phyloP scores from a whole-genome alignment of 495 filamentous ascomycete species.

The Daldinia caldariorum region DNA sequence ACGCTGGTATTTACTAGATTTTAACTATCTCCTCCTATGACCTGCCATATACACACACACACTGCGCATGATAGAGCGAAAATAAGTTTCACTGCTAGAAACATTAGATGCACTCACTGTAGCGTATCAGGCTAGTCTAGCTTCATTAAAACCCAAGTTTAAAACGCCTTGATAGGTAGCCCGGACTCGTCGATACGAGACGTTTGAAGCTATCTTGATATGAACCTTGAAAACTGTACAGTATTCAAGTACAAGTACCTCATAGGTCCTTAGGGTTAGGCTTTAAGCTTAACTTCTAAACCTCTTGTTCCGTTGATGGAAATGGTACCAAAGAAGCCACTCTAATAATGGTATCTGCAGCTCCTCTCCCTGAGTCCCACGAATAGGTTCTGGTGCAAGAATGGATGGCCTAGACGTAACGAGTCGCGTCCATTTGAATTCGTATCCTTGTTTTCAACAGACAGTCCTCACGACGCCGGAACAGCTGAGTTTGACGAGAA shows the following conservation, averaged over 20 bases:
- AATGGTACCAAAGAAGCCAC: background rate
- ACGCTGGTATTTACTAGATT: background rate
- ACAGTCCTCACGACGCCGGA: constrained; percentile 7
- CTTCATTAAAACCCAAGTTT: background rate
- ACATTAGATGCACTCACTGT: background rate
- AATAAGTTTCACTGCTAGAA: background rate
- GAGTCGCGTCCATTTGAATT: background rate
- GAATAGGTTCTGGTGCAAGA: background rate
- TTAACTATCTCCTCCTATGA: background rate
- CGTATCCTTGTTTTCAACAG: background rate
- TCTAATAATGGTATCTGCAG: background rate
- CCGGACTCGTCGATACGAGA: background rate
- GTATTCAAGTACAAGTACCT: background rate
- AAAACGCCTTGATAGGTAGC: background rate
- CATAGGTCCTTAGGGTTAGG: background rate
- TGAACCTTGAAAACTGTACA: background rate
- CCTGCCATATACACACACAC: background rate
- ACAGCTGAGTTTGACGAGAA: constrained; percentile 60
- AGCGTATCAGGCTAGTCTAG: background rate
- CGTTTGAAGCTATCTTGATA: background rate
- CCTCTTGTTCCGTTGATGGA: background rate
- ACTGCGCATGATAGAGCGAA: background rate
- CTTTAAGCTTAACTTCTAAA: background rate
- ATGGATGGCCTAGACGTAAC: background rate
- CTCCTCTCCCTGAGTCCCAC: background rate